Evolutionary conservation across 805 yeast species (phyloP).

Genomic region (Cyberlindnera bimundalis): DNA sequence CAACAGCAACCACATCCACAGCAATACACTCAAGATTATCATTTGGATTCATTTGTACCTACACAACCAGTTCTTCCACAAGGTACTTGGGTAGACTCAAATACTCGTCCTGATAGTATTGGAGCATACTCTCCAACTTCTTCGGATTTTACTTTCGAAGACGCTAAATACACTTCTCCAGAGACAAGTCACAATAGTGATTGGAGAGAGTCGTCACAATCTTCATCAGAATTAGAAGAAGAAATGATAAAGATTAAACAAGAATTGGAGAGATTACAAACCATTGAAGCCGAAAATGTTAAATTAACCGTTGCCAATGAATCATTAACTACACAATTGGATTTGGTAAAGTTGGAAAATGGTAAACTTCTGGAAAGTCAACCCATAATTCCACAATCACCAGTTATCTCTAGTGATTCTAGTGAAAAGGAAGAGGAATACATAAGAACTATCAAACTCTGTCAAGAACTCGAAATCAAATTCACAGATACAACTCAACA

Average conservation of each 20-base stretch:
- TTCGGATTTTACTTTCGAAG: slow-evolving; percentile 10
- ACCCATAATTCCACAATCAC: background rate
- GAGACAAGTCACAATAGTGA: slow-evolving; percentile 10
- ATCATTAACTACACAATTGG: slow-evolving; percentile 2
- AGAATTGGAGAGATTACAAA: slow-evolving; percentile 12
- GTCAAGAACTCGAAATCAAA: slow-evolving; percentile 13
- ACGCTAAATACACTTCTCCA: slow-evolving; percentile 15
- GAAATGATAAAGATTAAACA: slow-evolving; percentile 6
- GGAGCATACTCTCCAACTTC: slow-evolving; percentile 13
- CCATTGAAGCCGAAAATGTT: slow-evolving; percentile 11
- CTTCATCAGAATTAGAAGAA: background rate
- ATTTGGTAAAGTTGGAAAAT: background rate
- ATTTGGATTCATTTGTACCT: background rate
- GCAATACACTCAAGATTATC: background rate
- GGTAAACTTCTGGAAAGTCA: background rate
- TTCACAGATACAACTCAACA: slow-evolving; percentile 10
- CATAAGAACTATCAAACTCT: background rate
- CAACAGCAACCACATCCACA: slow-evolving; percentile 5
- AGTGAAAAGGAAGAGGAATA: slow-evolving; percentile 5
- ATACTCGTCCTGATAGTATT: slow-evolving; percentile 2
- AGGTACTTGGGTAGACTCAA: slow-evolving; percentile 9
- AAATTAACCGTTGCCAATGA: slow-evolving; percentile 13
- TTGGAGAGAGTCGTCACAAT: slow-evolving; percentile 9
- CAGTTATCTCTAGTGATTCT: background rate
- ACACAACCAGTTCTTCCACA: slow-evolving; percentile 8